Evolutionary conservation across 768 basidiomycete species (phyloP).

Genomic region (Naganishia onofrii): DNA sequence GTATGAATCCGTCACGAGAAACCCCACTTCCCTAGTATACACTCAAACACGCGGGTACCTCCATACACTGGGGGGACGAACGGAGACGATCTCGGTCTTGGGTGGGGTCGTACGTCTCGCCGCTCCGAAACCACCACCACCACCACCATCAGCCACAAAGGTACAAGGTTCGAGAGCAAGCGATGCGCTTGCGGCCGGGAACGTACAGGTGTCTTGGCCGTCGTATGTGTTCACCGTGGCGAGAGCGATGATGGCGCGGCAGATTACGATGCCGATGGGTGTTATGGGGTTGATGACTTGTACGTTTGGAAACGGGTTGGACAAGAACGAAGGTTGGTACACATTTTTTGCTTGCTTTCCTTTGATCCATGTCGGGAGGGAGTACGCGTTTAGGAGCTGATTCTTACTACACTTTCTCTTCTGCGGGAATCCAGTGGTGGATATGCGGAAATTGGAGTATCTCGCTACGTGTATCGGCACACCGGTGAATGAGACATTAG

Average conservation of each 20-base stretch:
- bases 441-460: constrained; percentile 63
- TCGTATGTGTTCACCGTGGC: constrained; percentile 33
- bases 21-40: background rate
- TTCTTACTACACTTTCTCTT: too few relatives aligned
- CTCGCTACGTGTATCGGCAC: constrained; percentile 66
- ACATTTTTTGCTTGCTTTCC: too few relatives aligned
- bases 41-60: background rate
- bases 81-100: background rate
- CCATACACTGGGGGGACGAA: background rate
- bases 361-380: too few relatives aligned
- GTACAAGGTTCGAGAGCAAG: background rate
- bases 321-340: constrained; percentile 25
- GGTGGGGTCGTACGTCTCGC: background rate
- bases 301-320: constrained; percentile 35
- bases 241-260: constrained; percentile 35
- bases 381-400: too few relatives aligned
- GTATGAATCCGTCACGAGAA: background rate
- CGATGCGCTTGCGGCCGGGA: background rate
- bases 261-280: constrained; percentile 37
- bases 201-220: constrained; percentile 27
- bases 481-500: constrained; percentile 60
- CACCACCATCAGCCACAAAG: background rate
- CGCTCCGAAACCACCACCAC: background rate
- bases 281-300: constrained; percentile 40
- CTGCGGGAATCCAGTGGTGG: too few relatives aligned